Evolutionary conservation across 257 asterid species (phyloP), one percentile per base, ranked within the genome.

Genomic region (Nicotiana obtusifolia): DNA sequence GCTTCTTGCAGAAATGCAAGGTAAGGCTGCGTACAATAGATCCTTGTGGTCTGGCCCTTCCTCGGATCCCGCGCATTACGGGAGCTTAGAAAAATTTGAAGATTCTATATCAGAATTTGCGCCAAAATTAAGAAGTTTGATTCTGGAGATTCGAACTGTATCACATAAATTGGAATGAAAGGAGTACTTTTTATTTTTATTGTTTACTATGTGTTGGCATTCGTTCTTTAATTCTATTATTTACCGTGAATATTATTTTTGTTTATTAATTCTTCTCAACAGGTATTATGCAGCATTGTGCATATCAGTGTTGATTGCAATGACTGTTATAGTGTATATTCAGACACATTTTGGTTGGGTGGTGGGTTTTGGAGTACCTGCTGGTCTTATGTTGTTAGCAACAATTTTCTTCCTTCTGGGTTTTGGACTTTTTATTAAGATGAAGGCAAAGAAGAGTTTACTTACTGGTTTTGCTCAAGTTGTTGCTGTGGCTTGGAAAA

Each of bases 281-380:
- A 69, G 78, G 60, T 92, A 92, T 77, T 90, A 91, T 59, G 97
- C 91, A 79, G 84, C 91, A 60, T 84, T 91, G 5, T 88, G 94
- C 1, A 35, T 88, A 1, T 88, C 97, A 7, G 86, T 89, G 31
- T 86, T 93, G 82, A 30, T 89, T 9, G 87, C 97, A 8, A 83
- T 89, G 11, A 90, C 93, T 2, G 82, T 89, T 13, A 82, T 93
- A 33, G 95, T 91, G 7, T 89, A 89, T 81, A 87, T 93, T 62
- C 97, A 89, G 81, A 89, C 84, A 11, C 47, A 22, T 7, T 76
- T n/a, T 26, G 94, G 94, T 19, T 93, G 97, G 97, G 80, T 86
- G 31, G 14, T 93, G 5, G 95, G 97, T 0, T 93, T 90, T 44
- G 97, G 95, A 35, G 87, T 91, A 7, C 95, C 95, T 0, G 93